Percentiles rank a stretch among this genome's conserved stretches.
These are phyloP conservation scores for Caloboletus firmus DNA, from an alignment of 1,284 basidiomycete species.

Conservation along the genomic window DNA sequence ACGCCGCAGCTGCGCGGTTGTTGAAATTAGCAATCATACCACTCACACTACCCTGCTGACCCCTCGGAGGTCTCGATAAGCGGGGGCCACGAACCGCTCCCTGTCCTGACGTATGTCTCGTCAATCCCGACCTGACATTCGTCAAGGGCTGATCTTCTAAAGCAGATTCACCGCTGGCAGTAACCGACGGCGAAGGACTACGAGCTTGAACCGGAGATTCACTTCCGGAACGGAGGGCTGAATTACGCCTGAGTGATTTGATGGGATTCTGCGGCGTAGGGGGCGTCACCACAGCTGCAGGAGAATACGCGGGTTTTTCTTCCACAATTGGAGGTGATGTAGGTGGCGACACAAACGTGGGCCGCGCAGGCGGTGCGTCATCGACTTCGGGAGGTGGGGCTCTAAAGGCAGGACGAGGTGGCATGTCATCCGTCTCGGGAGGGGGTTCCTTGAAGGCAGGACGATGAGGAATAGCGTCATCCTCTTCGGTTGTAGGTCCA, in stretches of 20 bases:
- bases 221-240: conserved; percentile 31
- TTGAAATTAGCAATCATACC: conserved; percentile 58
- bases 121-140: conserved; percentile 34
- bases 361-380: conserved; percentile 33
- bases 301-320: conserved; percentile 29
- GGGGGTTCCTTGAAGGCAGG: conserved; percentile 33
- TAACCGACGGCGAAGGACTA: conserved; percentile 45
- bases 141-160: conserved; percentile 37
- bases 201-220: conserved; percentile 38
- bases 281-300: conserved; percentile 44
- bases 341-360: conserved; percentile 30
- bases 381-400: conserved; percentile 42
- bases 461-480: conserved; percentile 36
- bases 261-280: conserved; percentile 47
- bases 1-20: conserved; percentile 41
- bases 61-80: conserved; percentile 46
- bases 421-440: conserved; percentile 38
- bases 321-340: conserved; percentile 36
- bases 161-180: conserved; percentile 32
- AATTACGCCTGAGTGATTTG: conserved; percentile 33
- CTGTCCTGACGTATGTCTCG: conserved; percentile 47
- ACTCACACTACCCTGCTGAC: conserved; percentile 46
- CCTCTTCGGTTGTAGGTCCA: conserved; percentile 22
- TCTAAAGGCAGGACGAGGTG: conserved; percentile 39
- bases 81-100: conserved; percentile 55